Evolutionary conservation across 306 rosid species (phyloP).

Genomic region (Heteromeles arbutifolia): DNA sequence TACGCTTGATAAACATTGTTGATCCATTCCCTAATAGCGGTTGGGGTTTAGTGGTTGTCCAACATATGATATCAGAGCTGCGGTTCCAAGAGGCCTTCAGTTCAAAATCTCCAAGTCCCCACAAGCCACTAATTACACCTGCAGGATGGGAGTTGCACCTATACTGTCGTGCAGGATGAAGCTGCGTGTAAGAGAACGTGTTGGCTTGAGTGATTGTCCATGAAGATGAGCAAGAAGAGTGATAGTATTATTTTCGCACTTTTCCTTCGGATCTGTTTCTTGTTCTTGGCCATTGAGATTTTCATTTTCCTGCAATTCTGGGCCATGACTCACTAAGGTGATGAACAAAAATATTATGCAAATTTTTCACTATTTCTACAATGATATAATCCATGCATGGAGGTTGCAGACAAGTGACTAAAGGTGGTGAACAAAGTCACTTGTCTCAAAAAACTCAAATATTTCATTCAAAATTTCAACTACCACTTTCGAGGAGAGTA

Average conservation of each 20-base stretch:
- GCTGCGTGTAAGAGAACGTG: background rate
- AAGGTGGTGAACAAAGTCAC: background rate
- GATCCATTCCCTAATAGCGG: background rate
- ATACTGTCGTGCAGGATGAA: background rate
- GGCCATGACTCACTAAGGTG: background rate
- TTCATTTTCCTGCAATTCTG: background rate
- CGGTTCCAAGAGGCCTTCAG: background rate
- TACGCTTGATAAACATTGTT: slow-evolving; percentile 1
- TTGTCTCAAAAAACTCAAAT: background rate
- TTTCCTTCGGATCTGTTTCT: background rate
- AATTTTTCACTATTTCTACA: background rate
- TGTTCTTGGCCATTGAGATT: background rate
- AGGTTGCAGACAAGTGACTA: background rate
- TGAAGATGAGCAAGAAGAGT: background rate
- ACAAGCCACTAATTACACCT: background rate
- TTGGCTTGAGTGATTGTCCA: background rate
- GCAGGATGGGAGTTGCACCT: background rate
- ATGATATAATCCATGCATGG: too few species aligned
- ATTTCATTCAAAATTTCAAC: background rate
- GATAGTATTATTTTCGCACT: background rate
- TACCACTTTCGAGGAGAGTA: background rate
- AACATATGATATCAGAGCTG: slow-evolving; percentile 1
- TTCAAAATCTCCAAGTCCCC: background rate
- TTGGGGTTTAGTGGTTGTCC: background rate
- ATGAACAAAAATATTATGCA: too few species aligned